Evolutionary conservation across 208 protist species (phyloP).

Genomic region (Leishmania martiniquensis): DNA sequence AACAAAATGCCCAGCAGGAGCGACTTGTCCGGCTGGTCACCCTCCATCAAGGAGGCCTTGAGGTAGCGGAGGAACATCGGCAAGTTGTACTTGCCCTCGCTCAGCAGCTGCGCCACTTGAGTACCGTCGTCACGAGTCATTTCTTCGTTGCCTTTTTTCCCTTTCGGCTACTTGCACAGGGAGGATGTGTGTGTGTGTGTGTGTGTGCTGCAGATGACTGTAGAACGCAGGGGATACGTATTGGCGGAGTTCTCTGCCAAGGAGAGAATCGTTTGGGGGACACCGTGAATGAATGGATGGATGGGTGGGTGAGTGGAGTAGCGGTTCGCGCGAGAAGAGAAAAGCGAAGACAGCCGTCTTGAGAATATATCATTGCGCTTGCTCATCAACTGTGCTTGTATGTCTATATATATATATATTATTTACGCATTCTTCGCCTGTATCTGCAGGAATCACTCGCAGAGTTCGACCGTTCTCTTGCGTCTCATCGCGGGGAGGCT

Average conservation of each 20-base stretch:
- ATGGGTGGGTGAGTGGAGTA: not conserved
- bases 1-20: constrained; percentile 81
- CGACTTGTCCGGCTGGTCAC: constrained; percentile 73
- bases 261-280: too few relatives aligned
- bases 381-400: not conserved
- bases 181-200: not conserved
- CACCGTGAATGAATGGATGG: too few relatives aligned
- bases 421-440: too few relatives aligned
- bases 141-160: not conserved
- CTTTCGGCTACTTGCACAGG: not conserved
- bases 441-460: not conserved
- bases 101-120: constrained; percentile 77
- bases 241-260: not conserved
- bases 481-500: not conserved
- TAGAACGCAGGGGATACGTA: not conserved
- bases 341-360: not conserved
- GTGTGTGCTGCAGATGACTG: not conserved
- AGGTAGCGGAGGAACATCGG: constrained; percentile 84
- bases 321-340: not conserved
- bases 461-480: too few relatives aligned
- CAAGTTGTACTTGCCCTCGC: constrained; percentile 83
- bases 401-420: not conserved
- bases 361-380: too few relatives aligned
- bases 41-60: constrained; percentile 63
- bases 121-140: constrained; percentile 62